Percentiles rank a stretch among this genome's conserved stretches.
Conservation (phyloP, 805 yeast genomes). For the Yamadazyma akitaensis region DNA sequence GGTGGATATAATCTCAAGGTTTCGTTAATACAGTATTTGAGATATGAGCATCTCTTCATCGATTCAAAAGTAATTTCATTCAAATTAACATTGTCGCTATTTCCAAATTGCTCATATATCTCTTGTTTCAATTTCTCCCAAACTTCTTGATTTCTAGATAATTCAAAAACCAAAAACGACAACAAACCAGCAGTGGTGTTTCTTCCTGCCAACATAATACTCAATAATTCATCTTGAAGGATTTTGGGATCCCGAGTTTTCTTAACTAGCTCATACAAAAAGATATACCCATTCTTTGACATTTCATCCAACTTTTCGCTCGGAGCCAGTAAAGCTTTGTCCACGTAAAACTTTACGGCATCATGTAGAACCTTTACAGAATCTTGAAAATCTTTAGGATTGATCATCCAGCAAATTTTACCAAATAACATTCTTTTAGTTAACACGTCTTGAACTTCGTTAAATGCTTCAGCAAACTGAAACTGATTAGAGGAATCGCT, state of each 20-base stretch:
- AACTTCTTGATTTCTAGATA: constrained; percentile 30
- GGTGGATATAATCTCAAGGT: constrained; percentile 32
- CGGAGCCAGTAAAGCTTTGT: constrained; percentile 27
- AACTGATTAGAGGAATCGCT: constrained; percentile 22
- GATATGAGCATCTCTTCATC: constrained; percentile 30
- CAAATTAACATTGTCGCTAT: constrained; percentile 14
- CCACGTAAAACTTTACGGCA: constrained; percentile 27
- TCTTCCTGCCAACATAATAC: constrained; percentile 39
- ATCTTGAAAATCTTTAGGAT: constrained; percentile 28
- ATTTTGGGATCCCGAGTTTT: constrained; percentile 35
- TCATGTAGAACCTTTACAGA: constrained; percentile 28
- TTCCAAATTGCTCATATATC: constrained; percentile 24
- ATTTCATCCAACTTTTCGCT: constrained; percentile 25
- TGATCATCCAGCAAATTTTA: constrained; percentile 22
- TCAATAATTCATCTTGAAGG: constrained; percentile 37
- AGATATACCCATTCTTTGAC: constrained; percentile 24
- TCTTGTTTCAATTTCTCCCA: constrained; percentile 28
- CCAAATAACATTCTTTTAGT: constrained; percentile 25
- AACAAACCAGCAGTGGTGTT: constrained; percentile 35
- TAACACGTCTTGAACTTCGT: constrained; percentile 24
- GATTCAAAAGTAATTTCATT: constrained; percentile 29
- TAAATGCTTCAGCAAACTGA: constrained; percentile 26
- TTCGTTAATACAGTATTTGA: constrained; percentile 31
- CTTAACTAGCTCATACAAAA: constrained; percentile 38
- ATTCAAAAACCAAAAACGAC: constrained; percentile 29